Conservation (phyloP, 768 basidiomycete species). For the Kwoniella newhampshirensis region DNA sequence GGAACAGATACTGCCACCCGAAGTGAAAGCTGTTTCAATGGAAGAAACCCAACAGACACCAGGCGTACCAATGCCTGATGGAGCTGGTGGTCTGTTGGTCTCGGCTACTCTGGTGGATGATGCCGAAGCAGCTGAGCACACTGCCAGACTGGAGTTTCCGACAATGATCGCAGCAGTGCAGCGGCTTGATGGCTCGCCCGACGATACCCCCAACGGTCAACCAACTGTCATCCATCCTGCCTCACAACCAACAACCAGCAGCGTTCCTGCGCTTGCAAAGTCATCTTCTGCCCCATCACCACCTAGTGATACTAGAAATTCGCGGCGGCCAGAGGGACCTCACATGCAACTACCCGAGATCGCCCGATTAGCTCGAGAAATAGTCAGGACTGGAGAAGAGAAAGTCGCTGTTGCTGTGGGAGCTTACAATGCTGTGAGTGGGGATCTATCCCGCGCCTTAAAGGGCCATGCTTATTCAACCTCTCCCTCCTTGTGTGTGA, state of each 20-base stretch:
- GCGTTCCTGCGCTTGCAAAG: too few relatives aligned
- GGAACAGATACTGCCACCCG: too few relatives aligned
- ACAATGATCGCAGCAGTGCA: not conserved
- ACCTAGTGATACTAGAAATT: not conserved
- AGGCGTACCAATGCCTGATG: conserved; percentile 26
- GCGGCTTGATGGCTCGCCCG: not conserved
- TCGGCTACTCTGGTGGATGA: not conserved
- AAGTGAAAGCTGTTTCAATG: not conserved
- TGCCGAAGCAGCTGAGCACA: not conserved
- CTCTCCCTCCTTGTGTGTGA: not conserved
- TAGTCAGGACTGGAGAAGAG: conserved; percentile 51
- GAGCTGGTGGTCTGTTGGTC: conserved; percentile 25
- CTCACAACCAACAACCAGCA: too few relatives aligned
- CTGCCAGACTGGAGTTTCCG: conserved; percentile 12
- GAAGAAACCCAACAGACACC: conserved; percentile 2
- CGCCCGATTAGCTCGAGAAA: conserved; percentile 41
- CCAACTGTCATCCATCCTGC: too few relatives aligned
- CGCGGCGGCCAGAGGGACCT: conserved; percentile 1
- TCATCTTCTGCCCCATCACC: too few relatives aligned
- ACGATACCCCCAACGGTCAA: too few relatives aligned
- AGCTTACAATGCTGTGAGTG: conserved; percentile 51
- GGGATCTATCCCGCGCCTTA: not conserved
- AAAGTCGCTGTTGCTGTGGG: conserved; percentile 52
- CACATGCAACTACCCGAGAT: conserved; percentile 44
- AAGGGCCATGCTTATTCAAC: not conserved